These are phyloP conservation scores for Eimeria maxima DNA, from an alignment of 169 alveolate genomes.

Conservation along the genomic window DNA sequence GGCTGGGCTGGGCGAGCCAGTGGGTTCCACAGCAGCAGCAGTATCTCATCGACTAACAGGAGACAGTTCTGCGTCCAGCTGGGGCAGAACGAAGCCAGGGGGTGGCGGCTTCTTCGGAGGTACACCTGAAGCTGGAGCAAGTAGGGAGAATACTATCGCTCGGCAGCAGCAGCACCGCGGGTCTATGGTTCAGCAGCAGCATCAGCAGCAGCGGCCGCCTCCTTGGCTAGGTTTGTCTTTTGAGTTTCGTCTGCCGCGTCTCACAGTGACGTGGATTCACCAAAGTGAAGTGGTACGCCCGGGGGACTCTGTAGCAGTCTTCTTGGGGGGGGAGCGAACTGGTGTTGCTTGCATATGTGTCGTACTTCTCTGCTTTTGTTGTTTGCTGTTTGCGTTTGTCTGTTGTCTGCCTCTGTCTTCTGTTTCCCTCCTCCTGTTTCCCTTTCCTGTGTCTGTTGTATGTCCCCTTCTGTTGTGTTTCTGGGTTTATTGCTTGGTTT, in stretches of 20 bases:
- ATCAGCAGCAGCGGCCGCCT: slow-evolving; percentile 72
- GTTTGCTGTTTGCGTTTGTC: neutral
- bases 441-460: neutral
- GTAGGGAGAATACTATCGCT: neutral
- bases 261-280: slow-evolving; percentile 87
- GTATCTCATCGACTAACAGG: too few relatives aligned
- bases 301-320: neutral
- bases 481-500: neutral
- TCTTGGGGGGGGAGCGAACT: too few relatives aligned
- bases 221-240: slow-evolving; percentile 85
- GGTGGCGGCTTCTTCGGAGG: too few relatives aligned
- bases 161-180: slow-evolving; percentile 1
- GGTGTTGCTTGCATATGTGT: too few relatives aligned
- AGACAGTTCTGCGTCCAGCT: neutral
- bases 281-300: slow-evolving; percentile 85
- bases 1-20: neutral
- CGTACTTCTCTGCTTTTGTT: too few relatives aligned
- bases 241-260: slow-evolving; percentile 86
- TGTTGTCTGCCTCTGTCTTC: too few relatives aligned
- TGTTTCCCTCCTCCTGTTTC: too few relatives aligned
- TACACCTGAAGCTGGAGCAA: too few relatives aligned
- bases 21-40: neutral
- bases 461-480: too few relatives aligned
- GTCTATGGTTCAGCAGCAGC: neutral
- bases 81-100: neutral